These are phyloP conservation scores for Aspergillus clavatus DNA, from an alignment of 2,329 filamentous ascomycete species.

Conservation along the genomic window DNA sequence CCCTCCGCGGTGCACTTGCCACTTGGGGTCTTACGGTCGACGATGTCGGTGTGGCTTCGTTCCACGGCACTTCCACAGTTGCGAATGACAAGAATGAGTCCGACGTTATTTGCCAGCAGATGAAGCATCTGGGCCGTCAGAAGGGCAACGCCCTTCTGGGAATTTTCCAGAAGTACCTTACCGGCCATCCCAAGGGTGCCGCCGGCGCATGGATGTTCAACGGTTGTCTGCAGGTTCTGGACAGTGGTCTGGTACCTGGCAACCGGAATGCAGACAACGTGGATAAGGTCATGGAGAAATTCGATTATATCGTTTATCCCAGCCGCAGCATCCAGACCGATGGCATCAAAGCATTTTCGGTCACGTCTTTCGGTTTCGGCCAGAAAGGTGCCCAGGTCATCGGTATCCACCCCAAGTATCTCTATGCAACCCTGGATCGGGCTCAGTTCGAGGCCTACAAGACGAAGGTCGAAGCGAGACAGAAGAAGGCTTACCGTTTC, in stretches of 20 bases:
- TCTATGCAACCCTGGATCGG: constrained; percentile 90
- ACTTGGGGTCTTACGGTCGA: constrained; percentile 98
- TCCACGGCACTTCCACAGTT: constrained; percentile 97
- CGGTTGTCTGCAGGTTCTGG: constrained; percentile 91
- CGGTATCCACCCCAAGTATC: constrained; percentile 92
- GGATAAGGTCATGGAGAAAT: constrained; percentile 93
- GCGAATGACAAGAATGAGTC: constrained; percentile 99
- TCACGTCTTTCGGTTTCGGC: constrained; percentile 98
- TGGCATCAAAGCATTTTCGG: constrained; percentile 95
- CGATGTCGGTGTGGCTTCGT: constrained; percentile 89
- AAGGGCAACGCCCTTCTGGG: constrained; percentile 95
- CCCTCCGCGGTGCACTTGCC: constrained; percentile 88
- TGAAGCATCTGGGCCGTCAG: constrained; percentile 86
- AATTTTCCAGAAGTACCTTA: constrained; percentile 99
- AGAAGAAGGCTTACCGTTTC: constrained; percentile 98
- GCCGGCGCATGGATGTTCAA: constrained; percentile 99
- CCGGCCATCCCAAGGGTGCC: constrained; percentile 97
- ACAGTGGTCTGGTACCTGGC: constrained; percentile 87
- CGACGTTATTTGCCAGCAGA: constrained; percentile 91
- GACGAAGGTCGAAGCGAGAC: constrained; percentile 80
- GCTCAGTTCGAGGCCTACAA: constrained; percentile 77
- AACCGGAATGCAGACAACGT: constrained; percentile 98
- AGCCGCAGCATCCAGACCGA: constrained; percentile 95
- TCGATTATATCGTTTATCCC: constrained; percentile 96
- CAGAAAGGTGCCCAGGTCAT: constrained; percentile 98